Percentiles rank a stretch among this genome's conserved stretches.
Conservation (phyloP, 352 stramenopile species). For the Phytophthora niederhauseri region DNA sequence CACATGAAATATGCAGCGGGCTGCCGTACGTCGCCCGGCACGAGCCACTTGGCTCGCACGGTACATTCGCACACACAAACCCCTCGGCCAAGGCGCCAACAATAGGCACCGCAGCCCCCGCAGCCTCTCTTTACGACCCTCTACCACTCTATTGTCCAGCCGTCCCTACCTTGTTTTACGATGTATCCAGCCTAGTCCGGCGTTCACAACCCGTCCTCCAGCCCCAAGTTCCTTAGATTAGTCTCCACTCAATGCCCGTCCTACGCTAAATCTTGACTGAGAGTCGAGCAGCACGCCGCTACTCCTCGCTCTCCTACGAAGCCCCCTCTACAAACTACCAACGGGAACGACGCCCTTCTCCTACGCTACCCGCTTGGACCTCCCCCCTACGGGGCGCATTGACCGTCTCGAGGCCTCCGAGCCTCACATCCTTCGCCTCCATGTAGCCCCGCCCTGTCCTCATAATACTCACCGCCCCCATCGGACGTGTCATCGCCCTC, state of each 20-base stretch:
- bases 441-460: background rate
- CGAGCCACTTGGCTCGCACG: background rate
- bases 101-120: background rate
- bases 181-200: background rate
- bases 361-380: background rate
- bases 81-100: background rate
- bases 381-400: background rate
- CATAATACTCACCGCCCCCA: background rate
- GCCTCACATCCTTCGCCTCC: background rate
- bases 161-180: background rate
- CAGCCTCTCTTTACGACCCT: background rate
- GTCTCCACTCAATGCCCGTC: background rate
- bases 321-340: background rate
- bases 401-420: background rate
- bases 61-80: background rate
- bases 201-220: background rate
- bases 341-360: background rate
- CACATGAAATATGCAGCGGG: background rate
- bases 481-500: background rate
- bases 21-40: background rate
- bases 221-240: background rate
- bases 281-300: background rate
- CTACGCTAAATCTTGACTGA: background rate
- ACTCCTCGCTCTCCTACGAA: background rate
- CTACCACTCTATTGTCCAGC: background rate